These are phyloP conservation scores for Suillus hirtellus DNA, from an alignment of 768 basidiomycete species.

Conservation along the genomic window DNA sequence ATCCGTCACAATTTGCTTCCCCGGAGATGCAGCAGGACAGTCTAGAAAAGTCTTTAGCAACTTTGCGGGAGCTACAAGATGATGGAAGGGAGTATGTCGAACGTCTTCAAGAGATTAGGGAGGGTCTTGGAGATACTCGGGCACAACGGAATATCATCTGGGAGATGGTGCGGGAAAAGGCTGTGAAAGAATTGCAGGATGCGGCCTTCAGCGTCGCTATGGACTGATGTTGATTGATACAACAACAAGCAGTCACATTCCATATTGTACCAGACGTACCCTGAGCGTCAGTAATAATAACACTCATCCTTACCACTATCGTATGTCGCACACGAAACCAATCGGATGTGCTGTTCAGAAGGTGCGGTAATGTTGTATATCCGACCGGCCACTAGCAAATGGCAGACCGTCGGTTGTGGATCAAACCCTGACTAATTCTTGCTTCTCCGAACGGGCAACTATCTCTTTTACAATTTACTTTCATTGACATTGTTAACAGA, in stretches of 20 bases:
- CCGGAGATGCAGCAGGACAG: conserved; percentile 68
- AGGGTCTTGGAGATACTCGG: conserved; percentile 73
- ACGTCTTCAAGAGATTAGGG: conserved; percentile 79
- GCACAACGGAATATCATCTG: conserved; percentile 74
- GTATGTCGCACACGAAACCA: not conserved
- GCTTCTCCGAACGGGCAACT: not conserved
- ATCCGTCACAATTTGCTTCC: conserved; percentile 63
- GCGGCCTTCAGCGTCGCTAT: conserved; percentile 44
- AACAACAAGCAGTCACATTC: not conserved
- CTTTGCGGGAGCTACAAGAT: conserved; percentile 79
- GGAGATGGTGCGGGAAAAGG: conserved; percentile 73
- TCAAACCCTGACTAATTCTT: conserved; percentile 10
- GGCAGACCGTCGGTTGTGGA: not conserved
- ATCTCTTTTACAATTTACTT: conserved; percentile 4
- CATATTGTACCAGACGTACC: not conserved
- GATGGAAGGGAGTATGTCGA: conserved; percentile 88
- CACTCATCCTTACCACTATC: not conserved
- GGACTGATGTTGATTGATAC: conserved; percentile 20
- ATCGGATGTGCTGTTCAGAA: not conserved
- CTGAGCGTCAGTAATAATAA: conserved; percentile 1
- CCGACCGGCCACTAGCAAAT: not conserved
- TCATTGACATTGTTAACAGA: conserved; percentile 1
- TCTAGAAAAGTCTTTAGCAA: conserved; percentile 72
- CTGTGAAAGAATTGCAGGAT: conserved; percentile 74
- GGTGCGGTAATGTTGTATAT: not conserved